These are phyloP conservation scores for Cryphonectria nitschkei DNA, from an alignment of 2,329 filamentous ascomycete genomes.

Conservation along the genomic window DNA sequence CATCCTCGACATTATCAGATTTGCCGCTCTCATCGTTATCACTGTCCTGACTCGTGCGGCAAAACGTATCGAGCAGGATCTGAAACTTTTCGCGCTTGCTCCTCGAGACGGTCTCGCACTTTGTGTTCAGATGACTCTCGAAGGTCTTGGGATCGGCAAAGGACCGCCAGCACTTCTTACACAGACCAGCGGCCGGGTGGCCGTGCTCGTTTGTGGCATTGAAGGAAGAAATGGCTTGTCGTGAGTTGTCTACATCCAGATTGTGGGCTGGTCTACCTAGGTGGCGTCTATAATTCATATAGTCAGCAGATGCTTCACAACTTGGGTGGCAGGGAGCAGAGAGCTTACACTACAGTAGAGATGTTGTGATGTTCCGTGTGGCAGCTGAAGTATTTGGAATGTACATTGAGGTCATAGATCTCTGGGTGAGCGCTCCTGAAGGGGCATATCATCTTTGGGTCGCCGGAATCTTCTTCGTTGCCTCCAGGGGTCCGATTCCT, in stretches of 20 bases:
- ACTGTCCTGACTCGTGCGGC: constrained; percentile 5
- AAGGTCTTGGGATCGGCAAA: constrained; percentile 35
- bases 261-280: constrained; percentile 38
- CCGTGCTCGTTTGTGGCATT: constrained; percentile 32
- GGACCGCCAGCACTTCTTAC: constrained; percentile 38
- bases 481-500: constrained; percentile 32
- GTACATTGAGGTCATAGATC: constrained; percentile 32
- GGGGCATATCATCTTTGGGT: constrained; percentile 35
- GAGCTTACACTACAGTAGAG: constrained; percentile 40
- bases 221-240: constrained; percentile 37
- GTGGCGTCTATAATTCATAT: constrained; percentile 35
- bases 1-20: constrained; percentile 7
- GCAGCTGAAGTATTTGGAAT: constrained; percentile 38
- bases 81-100: constrained; percentile 28
- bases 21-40: constrained; percentile 3
- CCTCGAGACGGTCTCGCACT: constrained; percentile 26
- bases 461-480: constrained; percentile 31
- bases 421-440: constrained; percentile 31
- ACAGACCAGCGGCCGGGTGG: constrained; percentile 38
- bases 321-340: background rate
- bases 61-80: constrained; percentile 25
- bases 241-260: constrained; percentile 33
- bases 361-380: constrained; percentile 40
- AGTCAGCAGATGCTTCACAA: background rate
- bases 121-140: constrained; percentile 33